Evolutionary conservation across 1,284 basidiomycete genomes (phyloP).

Genomic region (Pseudozyma flocculosa): DNA sequence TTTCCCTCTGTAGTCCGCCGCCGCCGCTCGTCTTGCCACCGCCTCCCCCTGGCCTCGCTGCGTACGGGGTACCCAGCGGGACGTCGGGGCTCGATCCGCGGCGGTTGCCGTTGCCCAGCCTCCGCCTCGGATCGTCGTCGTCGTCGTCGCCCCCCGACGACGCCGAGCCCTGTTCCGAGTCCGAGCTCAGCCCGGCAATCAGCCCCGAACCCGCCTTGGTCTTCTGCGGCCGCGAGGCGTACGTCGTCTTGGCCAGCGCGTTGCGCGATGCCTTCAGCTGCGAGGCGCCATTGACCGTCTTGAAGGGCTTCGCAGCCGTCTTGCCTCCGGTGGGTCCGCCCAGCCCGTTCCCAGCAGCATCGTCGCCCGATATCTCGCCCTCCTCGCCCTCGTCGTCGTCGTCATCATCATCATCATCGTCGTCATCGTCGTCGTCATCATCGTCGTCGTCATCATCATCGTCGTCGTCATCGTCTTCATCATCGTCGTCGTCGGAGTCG

Average conservation of each 20-base stretch:
- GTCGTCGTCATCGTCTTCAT: conserved; percentile 5
- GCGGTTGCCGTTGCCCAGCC: background rate
- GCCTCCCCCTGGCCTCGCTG: background rate
- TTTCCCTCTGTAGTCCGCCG: conserved; percentile 22
- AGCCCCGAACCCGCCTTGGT: too few relatives aligned
- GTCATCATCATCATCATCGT: conserved; percentile 14
- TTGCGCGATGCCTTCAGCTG: too few relatives aligned
- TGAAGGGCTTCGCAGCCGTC: too few relatives aligned
- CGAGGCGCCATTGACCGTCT: too few relatives aligned
- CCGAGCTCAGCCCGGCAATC: too few relatives aligned
- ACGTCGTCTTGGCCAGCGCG: too few relatives aligned
- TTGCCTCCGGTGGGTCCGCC: too few relatives aligned
- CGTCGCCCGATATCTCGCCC: conserved; percentile 32
- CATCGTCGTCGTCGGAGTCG: conserved; percentile 1
- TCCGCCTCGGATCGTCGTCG: conserved; percentile 4
- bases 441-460: conserved; percentile 25
- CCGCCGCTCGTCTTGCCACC: background rate
- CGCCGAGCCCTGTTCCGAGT: too few relatives aligned
- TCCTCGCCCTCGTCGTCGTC: conserved; percentile 22
- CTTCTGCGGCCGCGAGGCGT: too few relatives aligned
- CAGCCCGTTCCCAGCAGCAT: conserved; percentile 14
- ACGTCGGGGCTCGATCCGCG: conserved; percentile 1
- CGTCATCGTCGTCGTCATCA: conserved; percentile 6
- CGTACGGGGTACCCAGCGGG: background rate
- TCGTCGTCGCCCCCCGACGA: conserved; percentile 10